Evolutionary conservation across 441 rosid species (phyloP), one percentile per base, ranked within the genome.

Genomic region (Gossypium aridum): DNA sequence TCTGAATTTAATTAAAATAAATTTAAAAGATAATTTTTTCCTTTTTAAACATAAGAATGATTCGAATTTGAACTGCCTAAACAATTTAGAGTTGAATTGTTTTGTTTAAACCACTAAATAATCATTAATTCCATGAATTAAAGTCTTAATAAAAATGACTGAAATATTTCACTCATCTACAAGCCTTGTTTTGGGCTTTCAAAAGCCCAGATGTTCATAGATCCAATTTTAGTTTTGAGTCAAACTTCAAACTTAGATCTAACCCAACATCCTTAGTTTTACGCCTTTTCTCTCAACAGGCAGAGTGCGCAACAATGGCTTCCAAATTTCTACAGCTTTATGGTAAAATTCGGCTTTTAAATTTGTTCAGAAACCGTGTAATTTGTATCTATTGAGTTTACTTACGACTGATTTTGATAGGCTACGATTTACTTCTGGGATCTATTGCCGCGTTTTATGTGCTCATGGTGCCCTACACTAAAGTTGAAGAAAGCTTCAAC

Each of bases 401-500:
- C 3, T 71, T 20, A 20, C 10, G 22, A 23, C 37, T 61, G 31
- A 74, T 54, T 57, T 61, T 74, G 72, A 73, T 57, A 92, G 99
- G 98, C 49, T 90, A 89, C 70, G 99, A 96, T 85, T 66, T 93
- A 84, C 76, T 90, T 28, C 83, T 93, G 80, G 97, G 91, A 73
- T 89, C 87, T 20, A 77, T 96, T 4, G 97, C 99, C 75, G 90
- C 93, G n/a, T 82, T 91, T 75, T 96, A 92, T 75, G 93, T 93
- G 72, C 53, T 91, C 75, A 79, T 80, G 83, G 86, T 85, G 37
- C 99, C 97, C 20, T 93, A 86, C 76, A 96, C 99, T 31, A 96
- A 95, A 84, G 97, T 96, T 56, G 98, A 96, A 82, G 99, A 96
- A 82, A 93, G 98, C 92, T 96, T 96, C 86, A 93, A 90, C 76